Conservation (phyloP, 805 yeast genomes). For the Candida railenensis region DNA sequence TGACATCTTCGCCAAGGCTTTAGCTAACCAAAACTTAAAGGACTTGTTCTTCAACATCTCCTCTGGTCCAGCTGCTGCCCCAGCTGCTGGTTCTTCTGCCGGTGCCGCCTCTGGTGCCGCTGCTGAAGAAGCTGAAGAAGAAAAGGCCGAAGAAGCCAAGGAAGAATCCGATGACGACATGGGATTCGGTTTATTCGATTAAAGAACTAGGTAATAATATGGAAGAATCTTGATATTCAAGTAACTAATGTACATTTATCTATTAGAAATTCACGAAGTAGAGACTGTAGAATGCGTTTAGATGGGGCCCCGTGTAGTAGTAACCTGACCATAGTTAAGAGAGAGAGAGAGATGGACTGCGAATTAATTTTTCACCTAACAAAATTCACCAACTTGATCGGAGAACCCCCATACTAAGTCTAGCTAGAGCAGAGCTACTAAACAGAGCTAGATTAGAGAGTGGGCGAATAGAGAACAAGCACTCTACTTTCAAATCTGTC, state of each 20-base stretch:
- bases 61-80: conserved; percentile 44
- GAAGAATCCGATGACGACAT: conserved; percentile 36
- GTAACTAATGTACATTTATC: conserved; percentile 6
- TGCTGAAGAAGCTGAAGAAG: conserved; percentile 31
- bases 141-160: conserved; percentile 28
- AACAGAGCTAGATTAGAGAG: too few species aligned
- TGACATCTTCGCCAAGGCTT: conserved; percentile 48
- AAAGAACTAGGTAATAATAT: conserved; percentile 11
- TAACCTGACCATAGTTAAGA: too few species aligned
- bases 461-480: too few species aligned
- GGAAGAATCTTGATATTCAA: neutral
- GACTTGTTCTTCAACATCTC: conserved; percentile 50
- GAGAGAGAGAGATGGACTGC: too few species aligned
- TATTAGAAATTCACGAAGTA: neutral
- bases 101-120: conserved; percentile 34
- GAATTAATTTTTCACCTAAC: too few species aligned
- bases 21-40: conserved; percentile 47
- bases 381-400: too few species aligned
- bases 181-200: conserved; percentile 48
- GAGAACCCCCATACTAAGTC: too few species aligned
- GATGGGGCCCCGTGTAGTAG: too few species aligned
- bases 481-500: too few species aligned
- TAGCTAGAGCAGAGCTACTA: too few species aligned
- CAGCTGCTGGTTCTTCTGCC: conserved; percentile 35
- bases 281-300: too few species aligned